Conservation (phyloP, 176 grass and related monocot species). For the Oryza rufipogon region DNA sequence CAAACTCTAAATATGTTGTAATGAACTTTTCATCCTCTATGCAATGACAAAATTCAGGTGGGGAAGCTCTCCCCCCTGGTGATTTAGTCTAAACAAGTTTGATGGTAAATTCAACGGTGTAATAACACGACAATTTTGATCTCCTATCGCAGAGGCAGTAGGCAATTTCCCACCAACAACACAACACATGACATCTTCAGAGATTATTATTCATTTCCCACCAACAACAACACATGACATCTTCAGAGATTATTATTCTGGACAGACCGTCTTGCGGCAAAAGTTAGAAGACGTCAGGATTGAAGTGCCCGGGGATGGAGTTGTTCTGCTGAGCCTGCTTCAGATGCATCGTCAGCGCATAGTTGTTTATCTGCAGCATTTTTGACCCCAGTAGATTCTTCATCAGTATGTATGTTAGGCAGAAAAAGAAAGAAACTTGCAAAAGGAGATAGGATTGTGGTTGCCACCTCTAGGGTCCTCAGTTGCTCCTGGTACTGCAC, state of each 20-base stretch:
- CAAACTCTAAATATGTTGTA: too few relatives aligned
- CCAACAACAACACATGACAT: neutral
- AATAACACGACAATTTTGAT: slow-evolving; percentile 9
- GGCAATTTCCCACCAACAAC: slow-evolving; percentile 4
- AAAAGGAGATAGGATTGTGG: neutral
- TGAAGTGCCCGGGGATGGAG: slow-evolving; percentile 67
- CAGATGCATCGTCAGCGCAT: slow-evolving; percentile 78
- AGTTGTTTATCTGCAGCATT: slow-evolving; percentile 72
- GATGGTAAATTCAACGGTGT: neutral
- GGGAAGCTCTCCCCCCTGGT: too few relatives aligned
- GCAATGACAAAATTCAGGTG: too few relatives aligned
- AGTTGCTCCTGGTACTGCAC: slow-evolving; percentile 85
- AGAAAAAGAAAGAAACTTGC: neutral
- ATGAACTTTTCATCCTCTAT: too few relatives aligned
- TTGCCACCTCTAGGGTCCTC: slow-evolving; percentile 72
- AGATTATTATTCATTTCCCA: slow-evolving; percentile 20
- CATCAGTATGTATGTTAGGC: slow-evolving; percentile 4
- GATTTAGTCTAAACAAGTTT: neutral
- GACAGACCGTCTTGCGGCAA: neutral
- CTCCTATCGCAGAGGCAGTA: neutral
- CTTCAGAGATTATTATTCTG: slow-evolving; percentile 23
- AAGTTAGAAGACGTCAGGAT: slow-evolving; percentile 74
- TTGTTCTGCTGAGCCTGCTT: slow-evolving; percentile 83
- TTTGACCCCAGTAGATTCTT: neutral
- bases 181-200: slow-evolving; percentile 18